Evolutionary conservation across 139 green algal genomes (phyloP), one percentile per base, ranked within the genome.

Genomic region (Chlamydomonas urium): DNA sequence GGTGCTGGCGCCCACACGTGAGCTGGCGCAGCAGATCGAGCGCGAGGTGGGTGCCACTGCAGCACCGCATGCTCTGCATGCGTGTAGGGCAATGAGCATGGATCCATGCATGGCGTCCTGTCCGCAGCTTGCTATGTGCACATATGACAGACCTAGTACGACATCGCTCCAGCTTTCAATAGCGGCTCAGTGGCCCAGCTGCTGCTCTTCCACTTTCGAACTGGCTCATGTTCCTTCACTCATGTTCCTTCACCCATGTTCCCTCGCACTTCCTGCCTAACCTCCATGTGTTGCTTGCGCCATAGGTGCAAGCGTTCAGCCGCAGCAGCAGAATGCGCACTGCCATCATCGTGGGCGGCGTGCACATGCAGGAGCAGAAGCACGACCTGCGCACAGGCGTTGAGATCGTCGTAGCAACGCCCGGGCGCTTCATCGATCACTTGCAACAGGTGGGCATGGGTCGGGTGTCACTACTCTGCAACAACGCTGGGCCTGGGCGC

Each of bases 1-100:
- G n/a, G 96, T 99, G 45, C 89, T 99, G 35, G 96, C 96, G 0
- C 96, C 96, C 21, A 99, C 96, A 4, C 90, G 96, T 29, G 96
- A 99, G 90, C 84, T 99, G 71, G 95, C 95, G 23, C 96, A 99
- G 88, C 96, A 99, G 84, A 99, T 99, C 47, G 95, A 98, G 83
- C 97, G 97, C 77, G 95, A 98, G 50, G 94, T 97, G 63, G 10
- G 17, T 67, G 42, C 42, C 42, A n/a, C 10, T 17, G 14, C 14
- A 10, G 42, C 42, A 53, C 17, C 14, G 42, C 42, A 53, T 53
- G 42, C 42, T 17, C 42, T 53, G 42, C 42, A 53, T 53, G 53
- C 53, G 21, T 63, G 53, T 8, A 32, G 53, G 10, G 53, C 53
- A 31, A 63, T 63, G 21, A 17, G 10, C 53, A 63, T 63, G 53